Percentiles rank a stretch among this genome's conserved stretches.
These are phyloP conservation scores for Schizosaccharomyces octosporus DNA, from an alignment of 805 yeast species.

Conservation along the genomic window DNA sequence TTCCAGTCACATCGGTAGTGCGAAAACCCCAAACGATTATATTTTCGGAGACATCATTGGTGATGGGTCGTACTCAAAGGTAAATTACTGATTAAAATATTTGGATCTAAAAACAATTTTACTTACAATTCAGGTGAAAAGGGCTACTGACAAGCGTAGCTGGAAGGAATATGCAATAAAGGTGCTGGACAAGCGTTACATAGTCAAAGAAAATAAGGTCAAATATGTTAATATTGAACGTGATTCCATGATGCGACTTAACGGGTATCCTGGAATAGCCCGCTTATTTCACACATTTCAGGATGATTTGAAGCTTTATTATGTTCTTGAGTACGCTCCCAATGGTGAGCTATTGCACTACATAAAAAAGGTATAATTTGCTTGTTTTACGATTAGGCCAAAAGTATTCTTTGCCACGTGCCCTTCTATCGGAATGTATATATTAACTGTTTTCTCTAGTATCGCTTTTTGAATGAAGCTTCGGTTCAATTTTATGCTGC, in stretches of 20 bases:
- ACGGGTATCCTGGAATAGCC: slow-evolving; percentile 85
- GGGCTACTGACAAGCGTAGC: slow-evolving; percentile 56
- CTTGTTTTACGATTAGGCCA: too few species aligned
- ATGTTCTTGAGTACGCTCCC: slow-evolving; percentile 81
- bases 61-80: not conserved
- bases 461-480: slow-evolving; percentile 34
- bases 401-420: too few species aligned
- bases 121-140: not conserved
- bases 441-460: not conserved
- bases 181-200: slow-evolving; percentile 73
- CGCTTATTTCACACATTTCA: slow-evolving; percentile 84
- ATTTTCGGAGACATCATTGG: not conserved
- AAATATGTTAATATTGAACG: slow-evolving; percentile 92
- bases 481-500: slow-evolving; percentile 59
- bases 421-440: too few species aligned
- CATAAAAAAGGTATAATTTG: slow-evolving; percentile 25
- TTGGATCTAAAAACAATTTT: not conserved
- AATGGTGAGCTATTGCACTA: slow-evolving; percentile 78
- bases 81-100: not conserved
- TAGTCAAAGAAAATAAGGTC: slow-evolving; percentile 78
- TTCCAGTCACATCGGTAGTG: not conserved
- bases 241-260: slow-evolving; percentile 62
- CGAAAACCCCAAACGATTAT: not conserved
- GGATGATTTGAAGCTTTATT: slow-evolving; percentile 65
- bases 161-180: slow-evolving; percentile 69